These are phyloP conservation scores for Zalerion maritima DNA, from an alignment of 495 filamentous ascomycete genomes.

Conservation along the genomic window DNA sequence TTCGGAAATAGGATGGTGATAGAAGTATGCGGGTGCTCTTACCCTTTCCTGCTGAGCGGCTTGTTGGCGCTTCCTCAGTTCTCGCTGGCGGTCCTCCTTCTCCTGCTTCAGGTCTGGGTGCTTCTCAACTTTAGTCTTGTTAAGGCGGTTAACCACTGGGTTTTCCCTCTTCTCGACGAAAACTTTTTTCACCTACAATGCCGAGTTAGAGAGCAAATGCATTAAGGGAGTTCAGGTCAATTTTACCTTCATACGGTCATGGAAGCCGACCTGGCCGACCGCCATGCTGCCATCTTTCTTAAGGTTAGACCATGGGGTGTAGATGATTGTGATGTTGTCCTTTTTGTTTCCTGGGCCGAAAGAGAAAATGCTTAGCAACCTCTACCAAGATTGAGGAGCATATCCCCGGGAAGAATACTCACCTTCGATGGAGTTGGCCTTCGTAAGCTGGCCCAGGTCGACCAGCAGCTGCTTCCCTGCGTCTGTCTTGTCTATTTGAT, in stretches of 20 bases:
- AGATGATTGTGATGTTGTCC: slow-evolving; percentile 90
- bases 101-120: slow-evolving; percentile 67
- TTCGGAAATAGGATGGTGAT: neutral
- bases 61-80: slow-evolving; percentile 54
- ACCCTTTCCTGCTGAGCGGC: slow-evolving; percentile 51
- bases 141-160: slow-evolving; percentile 82
- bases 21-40: slow-evolving; percentile 11
- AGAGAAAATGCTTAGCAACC: neutral
- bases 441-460: slow-evolving; percentile 89
- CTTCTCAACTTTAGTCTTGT: slow-evolving; percentile 85
- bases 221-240: neutral
- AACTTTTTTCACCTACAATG: slow-evolving; percentile 53
- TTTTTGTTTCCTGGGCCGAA: slow-evolving; percentile 71
- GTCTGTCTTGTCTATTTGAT: slow-evolving; percentile 57
- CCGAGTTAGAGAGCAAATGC: neutral
- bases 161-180: slow-evolving; percentile 69
- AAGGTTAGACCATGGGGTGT: slow-evolving; percentile 96
- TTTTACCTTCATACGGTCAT: slow-evolving; percentile 54
- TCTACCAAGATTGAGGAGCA: neutral
- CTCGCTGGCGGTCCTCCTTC: slow-evolving; percentile 57
- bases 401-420: too few species aligned
- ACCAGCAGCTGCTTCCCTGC: slow-evolving; percentile 62
- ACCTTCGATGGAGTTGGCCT: slow-evolving; percentile 98
- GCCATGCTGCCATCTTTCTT: slow-evolving; percentile 96
- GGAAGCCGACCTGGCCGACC: slow-evolving; percentile 85